These are phyloP conservation scores for Rhinocladiella similis DNA, from an alignment of 2,329 filamentous ascomycete genomes.

Conservation along the genomic window DNA sequence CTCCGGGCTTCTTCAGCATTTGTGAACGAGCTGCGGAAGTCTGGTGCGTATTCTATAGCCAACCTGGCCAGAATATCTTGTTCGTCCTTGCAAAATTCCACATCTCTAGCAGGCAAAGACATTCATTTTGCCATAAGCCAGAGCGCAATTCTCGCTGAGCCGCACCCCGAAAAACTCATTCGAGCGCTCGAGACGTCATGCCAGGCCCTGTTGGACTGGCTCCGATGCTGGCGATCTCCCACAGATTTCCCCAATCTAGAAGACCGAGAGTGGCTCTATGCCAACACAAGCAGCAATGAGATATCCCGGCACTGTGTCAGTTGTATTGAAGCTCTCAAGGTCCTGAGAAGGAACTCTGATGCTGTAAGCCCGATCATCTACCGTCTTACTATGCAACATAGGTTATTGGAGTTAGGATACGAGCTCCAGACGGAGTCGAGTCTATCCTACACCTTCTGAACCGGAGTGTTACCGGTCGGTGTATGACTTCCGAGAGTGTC, in stretches of 20 bases:
- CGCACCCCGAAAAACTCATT: neutral
- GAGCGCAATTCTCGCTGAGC: neutral
- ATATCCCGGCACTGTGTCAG: slow-evolving; percentile 2
- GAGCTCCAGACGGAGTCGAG: too few species aligned
- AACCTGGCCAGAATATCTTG: too few species aligned
- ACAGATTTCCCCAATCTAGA: neutral
- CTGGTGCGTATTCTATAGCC: too few species aligned
- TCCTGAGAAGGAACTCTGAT: neutral
- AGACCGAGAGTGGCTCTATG: neutral
- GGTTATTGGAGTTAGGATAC: too few species aligned
- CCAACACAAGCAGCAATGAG: slow-evolving; percentile 5
- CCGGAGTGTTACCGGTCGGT: too few species aligned
- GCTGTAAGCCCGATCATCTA: too few species aligned
- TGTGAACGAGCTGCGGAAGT: too few species aligned
- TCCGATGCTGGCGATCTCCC: neutral
- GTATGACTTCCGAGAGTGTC: too few species aligned
- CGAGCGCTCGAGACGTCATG: neutral
- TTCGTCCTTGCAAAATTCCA: too few species aligned
- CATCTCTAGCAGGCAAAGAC: neutral
- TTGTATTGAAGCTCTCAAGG: slow-evolving; percentile 4
- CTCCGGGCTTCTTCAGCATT: too few species aligned
- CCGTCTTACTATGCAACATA: too few species aligned
- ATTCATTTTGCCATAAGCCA: neutral
- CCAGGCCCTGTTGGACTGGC: slow-evolving; percentile 3
- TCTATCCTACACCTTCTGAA: too few species aligned